Evolutionary conservation across 495 filamentous ascomycete genomes (phyloP).

Genomic region (Aspergillus steynii): DNA sequence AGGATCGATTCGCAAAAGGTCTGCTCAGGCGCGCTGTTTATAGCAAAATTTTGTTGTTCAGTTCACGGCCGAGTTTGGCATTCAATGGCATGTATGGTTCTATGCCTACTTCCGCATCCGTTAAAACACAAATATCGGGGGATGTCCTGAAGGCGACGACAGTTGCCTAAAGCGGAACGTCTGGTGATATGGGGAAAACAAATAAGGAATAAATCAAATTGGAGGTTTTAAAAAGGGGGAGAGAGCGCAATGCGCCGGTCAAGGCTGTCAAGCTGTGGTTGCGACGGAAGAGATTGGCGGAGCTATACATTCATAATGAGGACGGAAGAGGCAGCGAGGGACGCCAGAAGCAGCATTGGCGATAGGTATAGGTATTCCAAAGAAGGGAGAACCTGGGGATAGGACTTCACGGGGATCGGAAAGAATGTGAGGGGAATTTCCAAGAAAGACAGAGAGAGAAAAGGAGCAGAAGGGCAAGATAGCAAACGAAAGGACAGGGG

Average conservation of each 20-base stretch:
- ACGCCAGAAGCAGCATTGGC: slow-evolving; percentile 9
- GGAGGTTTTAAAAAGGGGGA: no score
- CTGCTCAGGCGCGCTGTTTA: not conserved
- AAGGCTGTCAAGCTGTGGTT: not conserved
- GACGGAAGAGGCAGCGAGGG: not conserved
- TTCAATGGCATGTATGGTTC: slow-evolving; percentile 9
- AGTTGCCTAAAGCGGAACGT: not conserved
- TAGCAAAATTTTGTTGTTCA: not conserved
- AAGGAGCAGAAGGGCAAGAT: not conserved
- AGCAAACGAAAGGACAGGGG: slow-evolving; percentile 10
- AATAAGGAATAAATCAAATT: not conserved
- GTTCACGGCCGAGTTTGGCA: not conserved
- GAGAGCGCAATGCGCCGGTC: not conserved
- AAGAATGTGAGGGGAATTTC: not conserved
- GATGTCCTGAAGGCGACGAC: not conserved
- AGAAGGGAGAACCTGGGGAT: not conserved
- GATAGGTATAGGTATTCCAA: not conserved
- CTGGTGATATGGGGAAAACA: not conserved
- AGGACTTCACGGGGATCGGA: not conserved
- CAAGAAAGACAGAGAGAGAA: slow-evolving; percentile 5
- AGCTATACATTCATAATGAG: slow-evolving; percentile 14
- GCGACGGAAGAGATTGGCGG: not conserved
- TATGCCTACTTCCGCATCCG: slow-evolving; percentile 16
- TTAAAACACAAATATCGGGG: slow-evolving; percentile 9
- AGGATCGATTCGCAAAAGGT: not conserved